Percentiles rank a stretch among this genome's conserved stretches.
phyloP scores from a whole-genome alignment of 108 stramenopile genomes.

The Discostella stelligeroides region DNA sequence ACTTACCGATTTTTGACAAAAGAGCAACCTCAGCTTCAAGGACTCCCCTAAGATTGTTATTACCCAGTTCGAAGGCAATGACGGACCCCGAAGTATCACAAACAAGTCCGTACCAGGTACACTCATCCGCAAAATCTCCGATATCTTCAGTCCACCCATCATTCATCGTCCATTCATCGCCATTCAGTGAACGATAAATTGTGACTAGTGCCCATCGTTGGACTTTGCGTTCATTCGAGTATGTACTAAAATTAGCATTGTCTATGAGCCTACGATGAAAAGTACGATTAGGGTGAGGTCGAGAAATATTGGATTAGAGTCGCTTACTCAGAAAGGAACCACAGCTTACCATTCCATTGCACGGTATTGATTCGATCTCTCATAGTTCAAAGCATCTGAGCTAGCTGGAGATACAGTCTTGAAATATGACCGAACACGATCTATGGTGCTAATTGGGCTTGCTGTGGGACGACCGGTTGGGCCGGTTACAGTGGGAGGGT shows the following conservation, averaged over 20 bases:
- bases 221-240: conserved; percentile 18
- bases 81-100: conserved; percentile 30
- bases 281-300: neutral
- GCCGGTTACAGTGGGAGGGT: neutral
- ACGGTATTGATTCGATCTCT: conserved; percentile 34
- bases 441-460: conserved; percentile 4
- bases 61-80: conserved; percentile 25
- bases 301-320: neutral
- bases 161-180: conserved; percentile 29
- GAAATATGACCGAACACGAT: conserved; percentile 11
- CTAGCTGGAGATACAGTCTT: conserved; percentile 30
- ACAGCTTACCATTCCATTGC: conserved; percentile 40
- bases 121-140: conserved; percentile 32
- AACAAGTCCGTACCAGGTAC: conserved; percentile 42
- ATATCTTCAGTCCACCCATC: conserved; percentile 31
- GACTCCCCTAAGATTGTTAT: conserved; percentile 29
- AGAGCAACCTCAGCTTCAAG: conserved; percentile 29
- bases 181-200: conserved; percentile 38
- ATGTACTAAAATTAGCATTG: conserved; percentile 16
- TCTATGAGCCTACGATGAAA: conserved; percentile 17
- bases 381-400: conserved; percentile 10
- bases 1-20: conserved; percentile 26
- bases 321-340: neutral
- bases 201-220: conserved; percentile 44
- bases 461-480: conserved; percentile 17